These are phyloP conservation scores for Erodium maritimum DNA, from an alignment of 345 rosid genomes.

Conservation along the genomic window DNA sequence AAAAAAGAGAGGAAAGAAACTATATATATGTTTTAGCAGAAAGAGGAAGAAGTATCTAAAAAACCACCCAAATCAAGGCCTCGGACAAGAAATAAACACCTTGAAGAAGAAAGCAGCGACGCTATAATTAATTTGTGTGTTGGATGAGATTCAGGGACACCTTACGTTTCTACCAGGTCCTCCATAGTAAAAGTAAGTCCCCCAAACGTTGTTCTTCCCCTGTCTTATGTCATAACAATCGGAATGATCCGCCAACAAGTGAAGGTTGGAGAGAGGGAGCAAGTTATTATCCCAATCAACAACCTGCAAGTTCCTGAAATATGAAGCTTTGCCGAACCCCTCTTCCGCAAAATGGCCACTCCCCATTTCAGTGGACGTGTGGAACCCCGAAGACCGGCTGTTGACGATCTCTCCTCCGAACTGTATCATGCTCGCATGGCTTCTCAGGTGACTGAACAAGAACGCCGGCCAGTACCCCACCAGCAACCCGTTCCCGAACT, in stretches of 20 bases:
- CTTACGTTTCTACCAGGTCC: constrained; percentile 88
- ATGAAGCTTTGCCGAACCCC: constrained; percentile 84
- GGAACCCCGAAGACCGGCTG: constrained; percentile 56
- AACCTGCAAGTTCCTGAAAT: constrained; percentile 73
- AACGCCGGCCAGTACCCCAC: constrained; percentile 94
- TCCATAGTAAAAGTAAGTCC: constrained; percentile 90
- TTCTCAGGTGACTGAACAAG: constrained; percentile 75
- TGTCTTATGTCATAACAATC: constrained; percentile 89
- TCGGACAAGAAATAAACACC: too few relatives aligned
- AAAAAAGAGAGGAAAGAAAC: background rate
- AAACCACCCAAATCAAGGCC: constrained; percentile 12
- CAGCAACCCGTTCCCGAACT: constrained; percentile 69
- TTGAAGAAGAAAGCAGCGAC: too few relatives aligned
- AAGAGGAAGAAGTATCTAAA: constrained; percentile 5
- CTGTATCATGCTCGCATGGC: constrained; percentile 93
- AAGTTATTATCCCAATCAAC: constrained; percentile 97
- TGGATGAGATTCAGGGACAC: constrained; percentile 50
- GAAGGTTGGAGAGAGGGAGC: constrained; percentile 58
- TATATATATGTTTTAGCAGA: background rate
- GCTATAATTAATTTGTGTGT: too few relatives aligned
- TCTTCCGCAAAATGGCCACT: constrained; percentile 88
- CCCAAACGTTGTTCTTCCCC: constrained; percentile 75
- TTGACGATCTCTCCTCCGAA: constrained; percentile 95
- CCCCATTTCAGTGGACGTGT: constrained; percentile 94
- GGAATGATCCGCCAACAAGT: constrained; percentile 68